Evolutionary conservation across 1,284 basidiomycete species (phyloP), one percentile per base, ranked within the genome.

Genomic region (Apiotrichum brassicae): DNA sequence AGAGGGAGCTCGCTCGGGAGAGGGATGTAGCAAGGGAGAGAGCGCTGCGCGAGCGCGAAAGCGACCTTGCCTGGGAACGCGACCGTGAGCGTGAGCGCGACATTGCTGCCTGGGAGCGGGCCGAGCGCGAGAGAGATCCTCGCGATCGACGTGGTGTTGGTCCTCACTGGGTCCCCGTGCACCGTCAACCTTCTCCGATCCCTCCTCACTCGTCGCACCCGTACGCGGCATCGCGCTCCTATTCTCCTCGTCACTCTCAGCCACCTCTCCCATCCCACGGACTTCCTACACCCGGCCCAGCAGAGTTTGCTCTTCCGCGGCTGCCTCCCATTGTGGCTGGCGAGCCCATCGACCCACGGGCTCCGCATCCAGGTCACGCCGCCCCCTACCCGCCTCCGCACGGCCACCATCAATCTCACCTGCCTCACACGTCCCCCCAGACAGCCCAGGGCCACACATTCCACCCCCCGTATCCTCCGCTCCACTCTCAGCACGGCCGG

Each of bases 261-360:
- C 34, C 40, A 12, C 5, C 35, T 18, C 23, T 30, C 28, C 28
- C 47, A 30, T 18, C 32, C 30, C n/a, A 20, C n/a, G 28, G 28
- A 30, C 34, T n/a, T 20, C 20, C 8, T 24, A 14, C 12, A 8
- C 32, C 20, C 5, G 8, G 23, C 16, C 39, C 39, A 8, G 32
- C 43, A 6, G 39, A 46, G 9, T 52, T 51, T 39, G 48, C 51
- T 1, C 46, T 47, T 9, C 50, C 50, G 1, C 35, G 51, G 1
- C 45, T 56, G 8, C 55, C 55, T 2, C 48, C 51, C 35, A 51
- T 56, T 18, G 51, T 50, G 12, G 38, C 51, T n/a, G 22, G 22
- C 5, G 42, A 41, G 32, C 32, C 35, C 23, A 24, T 38, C 13
- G 45, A 54, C 37, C 46, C 39, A 12, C 42, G 37, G 19, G 36